phyloP scores from a whole-genome alignment of 768 basidiomycete species.

The Boletus fagicola region DNA sequence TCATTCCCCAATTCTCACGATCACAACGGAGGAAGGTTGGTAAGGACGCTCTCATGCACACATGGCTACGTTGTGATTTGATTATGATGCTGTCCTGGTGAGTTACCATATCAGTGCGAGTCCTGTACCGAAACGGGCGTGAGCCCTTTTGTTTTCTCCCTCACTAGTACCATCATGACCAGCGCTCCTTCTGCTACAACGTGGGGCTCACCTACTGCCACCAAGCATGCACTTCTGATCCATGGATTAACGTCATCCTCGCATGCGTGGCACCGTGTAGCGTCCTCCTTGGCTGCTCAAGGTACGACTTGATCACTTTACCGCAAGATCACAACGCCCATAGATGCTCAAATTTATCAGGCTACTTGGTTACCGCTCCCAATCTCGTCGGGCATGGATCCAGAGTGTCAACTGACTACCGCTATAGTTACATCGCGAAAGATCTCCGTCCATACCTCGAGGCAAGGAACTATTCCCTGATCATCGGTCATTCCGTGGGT shows the following conservation, averaged over 20 bases:
- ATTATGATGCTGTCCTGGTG: too few relatives aligned
- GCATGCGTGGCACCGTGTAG: conserved; percentile 21
- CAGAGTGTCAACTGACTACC: conserved; percentile 16
- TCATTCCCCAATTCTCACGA: too few relatives aligned
- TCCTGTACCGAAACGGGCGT: not conserved
- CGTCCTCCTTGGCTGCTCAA: conserved; percentile 12
- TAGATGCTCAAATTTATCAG: conserved; percentile 1
- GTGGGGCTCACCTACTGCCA: conserved; percentile 24
- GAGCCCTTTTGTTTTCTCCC: not conserved
- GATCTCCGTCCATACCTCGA: conserved; percentile 23
- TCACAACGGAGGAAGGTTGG: too few relatives aligned
- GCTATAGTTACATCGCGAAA: conserved; percentile 6
- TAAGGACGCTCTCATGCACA: too few relatives aligned
- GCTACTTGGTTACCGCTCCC: conserved; percentile 26
- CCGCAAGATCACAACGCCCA: not conserved
- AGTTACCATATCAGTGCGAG: too few relatives aligned
- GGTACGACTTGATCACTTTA: conserved; percentile 4
- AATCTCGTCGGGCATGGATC: conserved; percentile 19
- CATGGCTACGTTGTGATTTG: too few relatives aligned
- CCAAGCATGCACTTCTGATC: conserved; percentile 26
- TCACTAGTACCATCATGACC: conserved; percentile 9
- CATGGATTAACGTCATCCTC: conserved; percentile 27
- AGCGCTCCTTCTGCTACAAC: conserved; percentile 15
- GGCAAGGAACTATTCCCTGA: conserved; percentile 5
- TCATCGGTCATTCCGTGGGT: conserved; percentile 25